Evolutionary conservation across 1,284 basidiomycete genomes (phyloP), one percentile per base, ranked within the genome.

Genomic region (Austropuccinia psidii): DNA sequence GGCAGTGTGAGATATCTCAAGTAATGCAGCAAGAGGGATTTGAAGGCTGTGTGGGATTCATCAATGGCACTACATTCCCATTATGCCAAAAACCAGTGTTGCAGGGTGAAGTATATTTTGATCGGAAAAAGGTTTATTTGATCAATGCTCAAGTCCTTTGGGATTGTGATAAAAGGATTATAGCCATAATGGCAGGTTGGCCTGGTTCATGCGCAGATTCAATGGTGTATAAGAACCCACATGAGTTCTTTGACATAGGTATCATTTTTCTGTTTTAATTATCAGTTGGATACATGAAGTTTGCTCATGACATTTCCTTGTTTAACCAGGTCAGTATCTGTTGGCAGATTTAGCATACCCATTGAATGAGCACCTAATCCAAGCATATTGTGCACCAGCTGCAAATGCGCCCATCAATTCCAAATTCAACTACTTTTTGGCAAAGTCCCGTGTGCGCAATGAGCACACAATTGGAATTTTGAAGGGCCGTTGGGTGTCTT

Each of bases 71-170:
- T 13, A 61, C 58, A 6, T 41, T 61, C 39, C 35, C 35, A 1
- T 6, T 61, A 6, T n/a, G 15, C 21, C 58, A 39, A n/a, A 31
- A n/a, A 8, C 57, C 57, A 13, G 24, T 24, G 13, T 15, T 9
- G 19, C 27, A 60, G 4, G 57, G 31, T n/a, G 6, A 60, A 33
- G 31, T 35, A 15, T 60, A 13, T 60, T 35, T 60, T 21, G 27
- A 60, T 35, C 57, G 29, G 11, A 33, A 60, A 24, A 61, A 43
- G 24, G 6, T 17, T 13, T 43, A 62, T 29, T 62, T 27, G 13
- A 33, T 62, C n/a, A 62, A 62, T 15, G 41, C 39, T 24, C 60
- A 62, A 27, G n/a, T 62, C 15, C 11, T 62, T 8, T 62, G 41
- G 5, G 60, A 62, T 37, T 62, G 60, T 29, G 60, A 62, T 21